Evolutionary conservation across 83 land plant species (phyloP).

Genomic region (Picea engelmannii): DNA sequence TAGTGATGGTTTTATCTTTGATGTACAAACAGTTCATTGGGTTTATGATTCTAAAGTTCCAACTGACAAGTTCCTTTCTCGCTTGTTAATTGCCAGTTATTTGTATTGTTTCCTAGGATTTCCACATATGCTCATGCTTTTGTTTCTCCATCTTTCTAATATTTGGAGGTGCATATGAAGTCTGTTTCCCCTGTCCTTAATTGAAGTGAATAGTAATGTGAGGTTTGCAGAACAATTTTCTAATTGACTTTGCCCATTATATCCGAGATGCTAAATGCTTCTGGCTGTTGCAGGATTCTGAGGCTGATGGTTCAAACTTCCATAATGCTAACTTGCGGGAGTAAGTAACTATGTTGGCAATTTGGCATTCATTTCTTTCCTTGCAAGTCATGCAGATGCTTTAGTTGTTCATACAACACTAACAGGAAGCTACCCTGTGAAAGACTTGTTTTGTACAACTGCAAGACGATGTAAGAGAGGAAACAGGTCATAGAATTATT

Average conservation of each 20-base stretch:
- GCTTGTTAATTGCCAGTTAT: neutral
- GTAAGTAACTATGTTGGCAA: conserved; percentile 41
- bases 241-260: neutral
- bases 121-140: no score
- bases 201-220: neutral
- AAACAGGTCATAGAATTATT: no score
- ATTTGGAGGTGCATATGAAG: neutral
- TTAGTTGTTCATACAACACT: neutral
- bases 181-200: neutral
- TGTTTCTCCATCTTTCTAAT: no score
- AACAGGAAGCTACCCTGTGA: no score
- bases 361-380: conserved; percentile 6
- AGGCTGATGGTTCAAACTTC: conserved; percentile 84
- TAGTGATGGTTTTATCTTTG: neutral
- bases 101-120: neutral
- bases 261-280: neutral
- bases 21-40: neutral
- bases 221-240: neutral
- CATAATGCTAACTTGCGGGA: conserved; percentile 85
- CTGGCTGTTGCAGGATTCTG: conserved; percentile 50
- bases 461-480: no score
- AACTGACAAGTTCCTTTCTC: neutral
- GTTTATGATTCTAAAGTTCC: neutral
- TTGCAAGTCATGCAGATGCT: neutral
- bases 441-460: no score